phyloP scores from a whole-genome alignment of 202 grass and related monocot species.

The Cymbopogon flexuosus region DNA sequence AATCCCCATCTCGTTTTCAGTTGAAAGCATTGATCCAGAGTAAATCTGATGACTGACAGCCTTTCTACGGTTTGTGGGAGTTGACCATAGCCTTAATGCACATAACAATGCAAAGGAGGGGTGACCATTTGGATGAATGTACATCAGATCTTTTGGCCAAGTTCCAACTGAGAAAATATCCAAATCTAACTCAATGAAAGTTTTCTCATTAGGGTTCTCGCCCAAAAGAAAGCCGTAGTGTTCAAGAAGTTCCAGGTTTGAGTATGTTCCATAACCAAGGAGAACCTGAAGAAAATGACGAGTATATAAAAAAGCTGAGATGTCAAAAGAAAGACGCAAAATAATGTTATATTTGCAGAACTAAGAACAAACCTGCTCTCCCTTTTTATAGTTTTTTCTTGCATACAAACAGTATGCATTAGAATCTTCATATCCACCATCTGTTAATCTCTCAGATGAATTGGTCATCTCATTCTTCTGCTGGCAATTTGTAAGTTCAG shows the following conservation, averaged over 20 bases:
- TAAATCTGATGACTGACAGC: conserved; percentile 47
- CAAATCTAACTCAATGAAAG: conserved; percentile 64
- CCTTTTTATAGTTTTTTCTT: conserved; percentile 63
- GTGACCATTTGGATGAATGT: conserved; percentile 60
- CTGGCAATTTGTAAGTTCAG: conserved; percentile 25
- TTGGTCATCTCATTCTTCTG: conserved; percentile 21
- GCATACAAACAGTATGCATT: conserved; percentile 78
- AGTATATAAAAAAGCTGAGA: not conserved
- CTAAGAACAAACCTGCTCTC: conserved; percentile 58
- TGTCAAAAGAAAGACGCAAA: not conserved
- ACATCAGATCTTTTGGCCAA: conserved; percentile 64
- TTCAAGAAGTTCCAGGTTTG: conserved; percentile 83
- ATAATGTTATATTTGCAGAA: not conserved
- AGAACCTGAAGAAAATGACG: conserved; percentile 54
- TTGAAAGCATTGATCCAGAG: conserved; percentile 58
- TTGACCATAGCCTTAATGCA: conserved; percentile 57
- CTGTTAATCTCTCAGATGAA: conserved; percentile 57
- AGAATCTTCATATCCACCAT: conserved; percentile 80
- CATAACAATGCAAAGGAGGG: conserved; percentile 79
- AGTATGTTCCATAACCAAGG: conserved; percentile 74
- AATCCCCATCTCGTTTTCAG: conserved; percentile 73
- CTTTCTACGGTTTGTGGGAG: conserved; percentile 47
- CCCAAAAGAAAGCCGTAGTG: conserved; percentile 86
- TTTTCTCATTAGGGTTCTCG: conserved; percentile 83
- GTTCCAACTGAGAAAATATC: conserved; percentile 41